Base-by-base conservation (phyloP, 495 filamentous ascomycete genomes). In the Jackrogersella multiformis region DNA sequence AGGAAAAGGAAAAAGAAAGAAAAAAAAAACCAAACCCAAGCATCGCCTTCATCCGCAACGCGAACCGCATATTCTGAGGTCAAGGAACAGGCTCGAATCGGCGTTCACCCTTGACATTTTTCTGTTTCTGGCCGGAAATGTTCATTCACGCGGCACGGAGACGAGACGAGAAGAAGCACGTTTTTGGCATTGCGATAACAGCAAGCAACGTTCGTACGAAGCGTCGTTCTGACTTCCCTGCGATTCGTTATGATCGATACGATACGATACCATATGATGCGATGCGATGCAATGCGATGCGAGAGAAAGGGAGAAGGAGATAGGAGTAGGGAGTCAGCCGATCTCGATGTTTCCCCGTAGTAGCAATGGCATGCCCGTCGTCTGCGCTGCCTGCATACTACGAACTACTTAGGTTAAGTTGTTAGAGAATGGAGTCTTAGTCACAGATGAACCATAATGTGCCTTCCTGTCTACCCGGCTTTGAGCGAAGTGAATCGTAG, bases 161-260 rank as follows among this genome's bases (percentile, higher is more conserved):
- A 12, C 6, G 18, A 52, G 21, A 16, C 23, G 26, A 45, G 12
- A 38, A 8, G 8, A 16, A 8, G 23, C 4, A 23, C 23, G 10
- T 30, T 30, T 30, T 30, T 30, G 28, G 28, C 28, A 16, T 49
- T 9, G 38, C 57, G 59, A 20, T 42, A 26, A 34, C 46, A 38
- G 41, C 36, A 56, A 49, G 32, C n/a, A 15, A 56, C 54, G 60
- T 64, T 64, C 55, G 55, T 64, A 69, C 56, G 21, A 59, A 56
- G 52, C 59, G 59, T 59, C 66, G 46, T 64, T 36, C 38, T 16
- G 34, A 45, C 35, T 39, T 46, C 59, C 46, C 8, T n/a, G n/a
- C n/a, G n/a, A n/a, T n/a, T n/a, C n/a, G n/a, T n/a, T n/a, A n/a
- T 30, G 36, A 51, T 51, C 28, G 34, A 52, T 8, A 42, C 12